Evolutionary conservation across 768 basidiomycete species (phyloP).

Genomic region (Guyanaporus albipodus): DNA sequence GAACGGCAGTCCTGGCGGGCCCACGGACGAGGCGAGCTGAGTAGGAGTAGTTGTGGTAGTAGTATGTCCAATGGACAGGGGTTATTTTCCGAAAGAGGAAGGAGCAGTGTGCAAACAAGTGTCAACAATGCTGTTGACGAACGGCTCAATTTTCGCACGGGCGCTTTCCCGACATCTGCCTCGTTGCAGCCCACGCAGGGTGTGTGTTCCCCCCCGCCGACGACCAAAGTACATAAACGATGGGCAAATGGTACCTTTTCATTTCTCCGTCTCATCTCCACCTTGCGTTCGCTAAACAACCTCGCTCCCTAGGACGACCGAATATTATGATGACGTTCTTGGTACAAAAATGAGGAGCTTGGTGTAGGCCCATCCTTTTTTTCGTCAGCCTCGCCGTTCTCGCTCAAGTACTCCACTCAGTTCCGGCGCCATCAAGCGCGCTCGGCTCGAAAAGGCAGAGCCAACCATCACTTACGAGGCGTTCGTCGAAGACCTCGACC

Average conservation of each 20-base stretch:
- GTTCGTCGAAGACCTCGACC: constrained; percentile 74
- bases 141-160: constrained; percentile 21
- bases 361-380: constrained; percentile 50
- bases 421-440: constrained; percentile 67
- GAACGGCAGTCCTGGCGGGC: constrained; percentile 34
- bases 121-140: constrained; percentile 21
- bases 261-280: background rate
- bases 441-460: constrained; percentile 60
- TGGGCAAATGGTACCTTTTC: constrained; percentile 71
- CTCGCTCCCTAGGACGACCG: constrained; percentile 51
- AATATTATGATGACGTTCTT: constrained; percentile 70
- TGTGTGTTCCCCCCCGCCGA: too few species aligned
- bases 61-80: background rate
- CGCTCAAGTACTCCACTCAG: constrained; percentile 37
- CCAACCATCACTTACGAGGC: constrained; percentile 66
- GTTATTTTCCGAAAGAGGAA: background rate
- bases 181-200: constrained; percentile 23
- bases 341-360: constrained; percentile 70
- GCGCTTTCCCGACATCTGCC: constrained; percentile 19
- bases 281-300: background rate
- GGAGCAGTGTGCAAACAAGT: constrained; percentile 5
- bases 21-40: constrained; percentile 38
- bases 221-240: constrained; percentile 27
- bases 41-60: too few species aligned
- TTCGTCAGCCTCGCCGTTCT: background rate